A percentile compares a stretch with the other conserved stretches of the same genome.
These are phyloP conservation scores for Populus pruinosa DNA, from an alignment of 345 rosid genomes.

Conservation along the genomic window DNA sequence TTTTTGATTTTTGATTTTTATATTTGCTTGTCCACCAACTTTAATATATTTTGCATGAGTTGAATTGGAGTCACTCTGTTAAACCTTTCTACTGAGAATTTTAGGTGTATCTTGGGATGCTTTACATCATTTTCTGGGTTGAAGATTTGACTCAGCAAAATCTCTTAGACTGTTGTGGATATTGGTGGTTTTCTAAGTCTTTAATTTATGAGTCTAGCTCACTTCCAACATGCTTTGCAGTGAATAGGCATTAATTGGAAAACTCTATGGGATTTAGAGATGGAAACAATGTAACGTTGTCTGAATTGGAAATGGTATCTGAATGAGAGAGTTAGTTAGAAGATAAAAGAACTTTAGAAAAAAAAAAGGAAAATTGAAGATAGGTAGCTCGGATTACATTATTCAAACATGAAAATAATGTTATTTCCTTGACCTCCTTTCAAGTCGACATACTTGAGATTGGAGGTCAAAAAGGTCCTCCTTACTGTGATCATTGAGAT, in stretches of 20 bases:
- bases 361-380: background rate
- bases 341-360: background rate
- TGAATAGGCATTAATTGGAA: slow-evolving; percentile 10
- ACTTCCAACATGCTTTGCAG: slow-evolving; percentile 19
- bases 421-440: background rate
- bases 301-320: slow-evolving; percentile 14
- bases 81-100: slow-evolving; percentile 5
- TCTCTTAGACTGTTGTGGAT: slow-evolving; percentile 32
- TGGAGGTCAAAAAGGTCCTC: slow-evolving; percentile 3
- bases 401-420: background rate
- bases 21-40: background rate
- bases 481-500: background rate
- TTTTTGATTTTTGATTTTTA: background rate
- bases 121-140: slow-evolving; percentile 38
- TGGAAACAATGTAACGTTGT: slow-evolving; percentile 5
- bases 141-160: slow-evolving; percentile 36
- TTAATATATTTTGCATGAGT: slow-evolving; percentile 1
- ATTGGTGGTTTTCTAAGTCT: slow-evolving; percentile 23
- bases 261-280: slow-evolving; percentile 7
- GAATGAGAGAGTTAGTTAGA: slow-evolving; percentile 4
- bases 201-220: slow-evolving; percentile 19
- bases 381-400: background rate
- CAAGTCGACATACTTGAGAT: slow-evolving; percentile 7
- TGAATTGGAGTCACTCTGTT: background rate
- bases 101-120: slow-evolving; percentile 38